These are phyloP conservation scores for Celoporthe dispersa DNA, from an alignment of 2,329 filamentous ascomycete genomes.

Conservation along the genomic window DNA sequence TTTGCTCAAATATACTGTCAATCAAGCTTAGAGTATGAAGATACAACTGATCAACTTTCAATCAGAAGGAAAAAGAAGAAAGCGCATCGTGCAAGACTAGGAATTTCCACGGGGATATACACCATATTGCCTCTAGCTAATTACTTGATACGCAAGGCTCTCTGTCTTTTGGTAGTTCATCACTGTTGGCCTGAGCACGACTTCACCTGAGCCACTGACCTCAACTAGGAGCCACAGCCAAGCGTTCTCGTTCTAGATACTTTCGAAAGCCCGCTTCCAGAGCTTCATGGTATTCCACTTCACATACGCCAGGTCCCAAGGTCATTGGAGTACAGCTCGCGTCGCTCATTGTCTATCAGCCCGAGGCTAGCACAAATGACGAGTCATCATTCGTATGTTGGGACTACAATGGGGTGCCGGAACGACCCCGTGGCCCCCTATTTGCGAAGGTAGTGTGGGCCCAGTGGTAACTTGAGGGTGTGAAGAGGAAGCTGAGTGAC, in stretches of 20 bases:
- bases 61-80: too few species aligned
- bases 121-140: too few species aligned
- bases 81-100: too few species aligned
- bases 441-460: slow-evolving; percentile 3
- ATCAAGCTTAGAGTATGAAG: too few species aligned
- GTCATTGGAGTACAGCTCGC: neutral
- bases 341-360: neutral
- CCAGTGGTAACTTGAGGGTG: neutral
- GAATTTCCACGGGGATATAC: too few species aligned
- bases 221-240: neutral
- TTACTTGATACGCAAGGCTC: too few species aligned
- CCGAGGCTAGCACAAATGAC: neutral
- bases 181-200: neutral
- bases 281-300: neutral
- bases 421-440: slow-evolving; percentile 6
- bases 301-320: neutral
- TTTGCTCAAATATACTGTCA: too few species aligned
- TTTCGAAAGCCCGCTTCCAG: neutral
- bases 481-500: slow-evolving; percentile 4
- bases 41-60: too few species aligned
- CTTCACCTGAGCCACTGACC: neutral
- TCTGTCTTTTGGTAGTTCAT: neutral
- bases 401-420: neutral
- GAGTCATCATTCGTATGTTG: neutral
- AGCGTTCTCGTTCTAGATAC: neutral